Conservation (phyloP, 768 basidiomycete genomes). For the Lentinula aciculospora region DNA sequence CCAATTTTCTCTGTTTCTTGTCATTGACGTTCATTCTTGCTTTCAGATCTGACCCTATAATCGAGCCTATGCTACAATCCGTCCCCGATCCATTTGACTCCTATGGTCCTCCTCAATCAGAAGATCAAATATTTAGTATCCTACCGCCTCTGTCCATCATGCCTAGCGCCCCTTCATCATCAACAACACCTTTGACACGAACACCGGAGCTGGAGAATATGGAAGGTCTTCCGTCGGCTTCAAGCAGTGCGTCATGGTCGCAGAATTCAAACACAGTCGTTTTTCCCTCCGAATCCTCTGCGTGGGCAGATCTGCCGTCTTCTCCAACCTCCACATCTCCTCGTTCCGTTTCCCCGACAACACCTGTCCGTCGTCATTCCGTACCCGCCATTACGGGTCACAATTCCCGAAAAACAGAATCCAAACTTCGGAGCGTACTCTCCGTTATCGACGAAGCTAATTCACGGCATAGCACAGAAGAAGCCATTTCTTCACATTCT, state of each 20-base stretch:
- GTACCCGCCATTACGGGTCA: slow-evolving; percentile 35
- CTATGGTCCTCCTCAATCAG: slow-evolving; percentile 81
- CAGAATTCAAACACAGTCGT: slow-evolving; percentile 31
- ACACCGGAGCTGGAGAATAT: slow-evolving; percentile 35
- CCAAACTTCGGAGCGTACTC: slow-evolving; percentile 71
- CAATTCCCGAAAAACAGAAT: slow-evolving; percentile 48
- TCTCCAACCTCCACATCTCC: slow-evolving; percentile 28
- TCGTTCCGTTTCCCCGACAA: slow-evolving; percentile 48
- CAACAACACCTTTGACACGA: slow-evolving; percentile 52
- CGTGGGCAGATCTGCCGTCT: slow-evolving; percentile 48
- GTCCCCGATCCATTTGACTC: slow-evolving; percentile 92
- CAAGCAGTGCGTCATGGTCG: slow-evolving; percentile 43
- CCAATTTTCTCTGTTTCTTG: slow-evolving; percentile 3
- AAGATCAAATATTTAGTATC: slow-evolving; percentile 91
- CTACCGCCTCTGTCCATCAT: slow-evolving; percentile 82
- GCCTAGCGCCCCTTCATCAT: slow-evolving; percentile 44
- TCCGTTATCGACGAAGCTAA: slow-evolving; percentile 59
- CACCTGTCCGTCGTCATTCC: slow-evolving; percentile 43
- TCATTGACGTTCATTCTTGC: slow-evolving; percentile 10
- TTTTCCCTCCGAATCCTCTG: slow-evolving; percentile 46
- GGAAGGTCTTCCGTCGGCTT: slow-evolving; percentile 26
- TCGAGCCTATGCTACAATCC: slow-evolving; percentile 87
- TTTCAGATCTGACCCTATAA: slow-evolving; percentile 74
- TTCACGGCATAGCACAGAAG: slow-evolving; percentile 20
- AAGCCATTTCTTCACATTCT: slow-evolving; percentile 1